A percentile compares a stretch with the other conserved stretches of the same genome.
These are phyloP conservation scores for Boletus coccyginus DNA, from an alignment of 768 basidiomycete genomes.

Conservation along the genomic window DNA sequence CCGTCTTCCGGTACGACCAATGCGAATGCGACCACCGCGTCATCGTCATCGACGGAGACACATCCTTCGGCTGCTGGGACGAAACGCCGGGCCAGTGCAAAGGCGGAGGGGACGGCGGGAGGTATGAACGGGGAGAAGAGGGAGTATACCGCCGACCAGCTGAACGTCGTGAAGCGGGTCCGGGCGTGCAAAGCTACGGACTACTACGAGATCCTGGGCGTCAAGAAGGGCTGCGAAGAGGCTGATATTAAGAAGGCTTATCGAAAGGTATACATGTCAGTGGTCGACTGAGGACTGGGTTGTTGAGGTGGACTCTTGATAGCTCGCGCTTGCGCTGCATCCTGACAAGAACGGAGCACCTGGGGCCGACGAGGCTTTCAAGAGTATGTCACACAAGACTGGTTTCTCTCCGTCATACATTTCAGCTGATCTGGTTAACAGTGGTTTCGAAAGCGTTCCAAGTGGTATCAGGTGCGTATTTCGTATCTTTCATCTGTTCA, in stretches of 20 bases:
- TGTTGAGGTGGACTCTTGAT: constrained; percentile 9
- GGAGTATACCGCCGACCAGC: constrained; percentile 85
- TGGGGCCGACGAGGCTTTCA: constrained; percentile 98
- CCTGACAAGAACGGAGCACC: constrained; percentile 96
- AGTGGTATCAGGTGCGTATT: constrained; percentile 69
- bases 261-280: constrained; percentile 69
- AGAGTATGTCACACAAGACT: constrained; percentile 55
- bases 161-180: constrained; percentile 80
- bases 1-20: constrained; percentile 38
- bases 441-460: constrained; percentile 99
- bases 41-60: constrained; percentile 57
- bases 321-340: constrained; percentile 88
- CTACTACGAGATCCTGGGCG: constrained; percentile 88
- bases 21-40: constrained; percentile 35
- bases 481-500: neutral
- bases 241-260: constrained; percentile 91
- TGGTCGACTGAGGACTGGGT: constrained; percentile 1
- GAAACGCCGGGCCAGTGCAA: constrained; percentile 53
- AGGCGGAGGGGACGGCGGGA: constrained; percentile 49
- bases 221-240: constrained; percentile 81
- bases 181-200: constrained; percentile 81
- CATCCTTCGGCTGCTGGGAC: constrained; percentile 74
- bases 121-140: constrained; percentile 72
- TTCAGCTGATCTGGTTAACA: constrained; percentile 31
- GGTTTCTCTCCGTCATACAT: neutral